Conservation (phyloP, 2,329 filamentous ascomycete genomes). For the Fusarium metavorans region DNA sequence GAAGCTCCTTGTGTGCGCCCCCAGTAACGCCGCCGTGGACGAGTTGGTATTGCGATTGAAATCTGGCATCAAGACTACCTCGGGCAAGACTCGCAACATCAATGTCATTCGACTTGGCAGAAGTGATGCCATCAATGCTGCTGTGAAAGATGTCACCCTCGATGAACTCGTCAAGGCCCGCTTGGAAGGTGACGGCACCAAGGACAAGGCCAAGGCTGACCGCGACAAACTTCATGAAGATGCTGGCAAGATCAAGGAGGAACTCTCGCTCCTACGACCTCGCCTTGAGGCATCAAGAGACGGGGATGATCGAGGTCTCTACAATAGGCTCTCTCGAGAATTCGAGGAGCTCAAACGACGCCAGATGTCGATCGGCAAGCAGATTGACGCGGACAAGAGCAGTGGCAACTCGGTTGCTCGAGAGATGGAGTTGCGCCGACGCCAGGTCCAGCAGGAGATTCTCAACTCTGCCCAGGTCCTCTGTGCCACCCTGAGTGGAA, state of each 20-base stretch:
- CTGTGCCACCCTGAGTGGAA: slow-evolving; percentile 94
- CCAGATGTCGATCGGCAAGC: slow-evolving; percentile 78
- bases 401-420: slow-evolving; percentile 84
- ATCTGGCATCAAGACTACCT: slow-evolving; percentile 81
- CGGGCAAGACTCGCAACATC: slow-evolving; percentile 79
- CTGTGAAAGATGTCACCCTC: slow-evolving; percentile 90
- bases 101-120: slow-evolving; percentile 91
- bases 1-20: slow-evolving; percentile 96
- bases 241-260: slow-evolving; percentile 78
- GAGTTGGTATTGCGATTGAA: slow-evolving; percentile 95
- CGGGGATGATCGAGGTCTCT: slow-evolving; percentile 60
- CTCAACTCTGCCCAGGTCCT: slow-evolving; percentile 92
- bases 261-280: slow-evolving; percentile 77
- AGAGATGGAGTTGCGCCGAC: slow-evolving; percentile 86
- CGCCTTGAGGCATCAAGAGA: slow-evolving; percentile 76
- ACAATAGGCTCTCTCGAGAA: slow-evolving; percentile 75
- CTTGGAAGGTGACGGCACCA: slow-evolving; percentile 71
- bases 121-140: slow-evolving; percentile 90
- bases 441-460: slow-evolving; percentile 89
- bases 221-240: slow-evolving; percentile 73
- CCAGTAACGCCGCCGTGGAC: slow-evolving; percentile 97
- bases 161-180: slow-evolving; percentile 88
- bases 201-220: slow-evolving; percentile 66
- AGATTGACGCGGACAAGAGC: slow-evolving; percentile 90
- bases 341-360: slow-evolving; percentile 83